Evolutionary conservation across 257 asterid species (phyloP).

Genomic region (Galeopsis tetrahit): DNA sequence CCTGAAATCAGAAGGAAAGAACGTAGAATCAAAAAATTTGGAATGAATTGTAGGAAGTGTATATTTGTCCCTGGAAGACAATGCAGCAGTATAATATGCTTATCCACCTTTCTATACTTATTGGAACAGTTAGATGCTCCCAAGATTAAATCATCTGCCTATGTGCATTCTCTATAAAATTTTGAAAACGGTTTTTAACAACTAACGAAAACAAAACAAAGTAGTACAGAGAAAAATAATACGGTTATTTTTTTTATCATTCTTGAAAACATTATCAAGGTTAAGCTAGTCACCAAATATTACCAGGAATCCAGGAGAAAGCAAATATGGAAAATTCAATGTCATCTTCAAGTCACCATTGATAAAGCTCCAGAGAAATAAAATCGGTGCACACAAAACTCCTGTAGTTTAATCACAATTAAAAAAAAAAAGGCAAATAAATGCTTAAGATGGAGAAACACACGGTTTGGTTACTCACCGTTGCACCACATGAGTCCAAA

Average conservation of each 20-base stretch:
- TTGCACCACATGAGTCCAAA: slow-evolving; percentile 99
- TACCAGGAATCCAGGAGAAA: slow-evolving; percentile 94
- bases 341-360: slow-evolving; percentile 74
- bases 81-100: slow-evolving; percentile 12
- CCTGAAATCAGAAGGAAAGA: slow-evolving; percentile 46
- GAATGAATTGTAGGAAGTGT: not conserved
- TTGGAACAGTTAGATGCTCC: not conserved
- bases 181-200: not conserved
- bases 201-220: not conserved
- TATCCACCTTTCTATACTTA: not conserved
- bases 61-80: not conserved
- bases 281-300: slow-evolving; percentile 13
- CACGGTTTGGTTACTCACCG: slow-evolving; percentile 44
- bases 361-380: slow-evolving; percentile 71
- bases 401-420: slow-evolving; percentile 43
- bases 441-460: slow-evolving; percentile 13
- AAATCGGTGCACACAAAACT: slow-evolving; percentile 55
- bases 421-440: not conserved
- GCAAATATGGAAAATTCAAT: slow-evolving; percentile 61
- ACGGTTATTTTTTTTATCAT: no score
- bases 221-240: not conserved
- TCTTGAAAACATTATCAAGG: not conserved
- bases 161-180: not conserved
- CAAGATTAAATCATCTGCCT: not conserved
- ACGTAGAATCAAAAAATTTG: slow-evolving; percentile 19